phyloP scores from a whole-genome alignment of 2,329 filamentous ascomycete species.

The Paraphoma sp. region DNA sequence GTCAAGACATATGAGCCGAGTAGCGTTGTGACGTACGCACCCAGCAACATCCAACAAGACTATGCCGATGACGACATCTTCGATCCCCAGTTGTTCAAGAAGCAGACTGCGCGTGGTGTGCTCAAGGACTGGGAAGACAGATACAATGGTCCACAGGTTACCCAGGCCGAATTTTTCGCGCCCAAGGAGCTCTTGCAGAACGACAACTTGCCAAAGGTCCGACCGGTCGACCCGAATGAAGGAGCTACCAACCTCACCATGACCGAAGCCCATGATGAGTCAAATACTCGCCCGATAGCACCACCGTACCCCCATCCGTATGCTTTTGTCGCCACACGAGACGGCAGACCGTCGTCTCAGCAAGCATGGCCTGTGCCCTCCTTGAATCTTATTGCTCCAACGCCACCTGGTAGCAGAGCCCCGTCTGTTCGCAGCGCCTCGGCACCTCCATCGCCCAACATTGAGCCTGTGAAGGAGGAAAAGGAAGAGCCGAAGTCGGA shows the following conservation, averaged over 20 bases:
- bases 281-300: constrained; percentile 28
- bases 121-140: constrained; percentile 52
- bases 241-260: constrained; percentile 53
- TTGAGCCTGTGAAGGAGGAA: constrained; percentile 32
- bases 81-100: constrained; percentile 55
- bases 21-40: constrained; percentile 44
- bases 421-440: constrained; percentile 47
- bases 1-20: constrained; percentile 36
- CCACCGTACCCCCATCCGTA: constrained; percentile 49
- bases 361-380: constrained; percentile 57
- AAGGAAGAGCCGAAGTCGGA: constrained; percentile 30
- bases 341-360: constrained; percentile 41
- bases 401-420: constrained; percentile 60
- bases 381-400: constrained; percentile 65
- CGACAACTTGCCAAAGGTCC: constrained; percentile 43
- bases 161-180: constrained; percentile 57
- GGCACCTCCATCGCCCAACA: constrained; percentile 42
- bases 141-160: constrained; percentile 48
- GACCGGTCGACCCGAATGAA: constrained; percentile 49
- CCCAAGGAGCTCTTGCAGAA: constrained; percentile 52
- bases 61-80: constrained; percentile 55
- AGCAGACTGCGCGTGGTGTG: constrained; percentile 49
- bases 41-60: constrained; percentile 41
- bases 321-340: constrained; percentile 48
- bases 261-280: constrained; percentile 51